A percentile compares a stretch with the other conserved stretches of the same genome.
Conservation (phyloP, 192 early-diverging fungal genomes). For the Rhizophagus clarus region DNA sequence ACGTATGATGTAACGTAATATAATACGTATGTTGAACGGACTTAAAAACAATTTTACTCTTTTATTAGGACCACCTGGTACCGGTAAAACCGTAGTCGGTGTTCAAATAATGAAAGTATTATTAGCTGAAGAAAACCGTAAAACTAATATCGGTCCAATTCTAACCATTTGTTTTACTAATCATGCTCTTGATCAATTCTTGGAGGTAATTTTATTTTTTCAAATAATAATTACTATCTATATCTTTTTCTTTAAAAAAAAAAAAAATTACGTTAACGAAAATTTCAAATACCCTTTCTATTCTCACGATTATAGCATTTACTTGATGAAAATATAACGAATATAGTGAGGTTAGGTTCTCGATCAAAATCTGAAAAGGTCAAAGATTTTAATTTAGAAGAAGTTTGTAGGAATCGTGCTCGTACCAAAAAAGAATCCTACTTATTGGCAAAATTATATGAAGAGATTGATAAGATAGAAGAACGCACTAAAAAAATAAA, state of each 20-base stretch:
- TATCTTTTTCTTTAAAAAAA: no score
- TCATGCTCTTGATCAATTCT: not conserved
- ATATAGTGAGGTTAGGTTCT: slow-evolving; percentile 53
- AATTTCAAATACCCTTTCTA: no score
- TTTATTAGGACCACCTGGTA: slow-evolving; percentile 45
- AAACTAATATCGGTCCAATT: slow-evolving; percentile 43
- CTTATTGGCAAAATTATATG: no score
- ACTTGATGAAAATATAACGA: not conserved
- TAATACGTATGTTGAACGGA: no score
- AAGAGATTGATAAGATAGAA: not conserved
- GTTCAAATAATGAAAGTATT: slow-evolving; percentile 51
- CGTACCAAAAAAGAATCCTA: not conserved
- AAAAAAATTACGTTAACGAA: no score
- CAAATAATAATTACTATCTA: not conserved
- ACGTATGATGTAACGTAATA: no score
- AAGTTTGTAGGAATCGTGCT: not conserved
- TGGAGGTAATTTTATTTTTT: not conserved
- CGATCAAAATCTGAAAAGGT: slow-evolving; percentile 39
- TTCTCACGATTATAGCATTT: not conserved
- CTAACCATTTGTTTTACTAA: slow-evolving; percentile 55
- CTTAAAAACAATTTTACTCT: no score
- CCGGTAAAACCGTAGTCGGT: slow-evolving; percentile 55
- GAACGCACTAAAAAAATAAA: slow-evolving; percentile 28
- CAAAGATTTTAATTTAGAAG: slow-evolving; percentile 27
- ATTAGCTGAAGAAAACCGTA: slow-evolving; percentile 29